Evolutionary conservation across 805 yeast genomes (phyloP), one percentile per base, ranked within the genome.

Genomic region (Lipomyces mesembrius): DNA sequence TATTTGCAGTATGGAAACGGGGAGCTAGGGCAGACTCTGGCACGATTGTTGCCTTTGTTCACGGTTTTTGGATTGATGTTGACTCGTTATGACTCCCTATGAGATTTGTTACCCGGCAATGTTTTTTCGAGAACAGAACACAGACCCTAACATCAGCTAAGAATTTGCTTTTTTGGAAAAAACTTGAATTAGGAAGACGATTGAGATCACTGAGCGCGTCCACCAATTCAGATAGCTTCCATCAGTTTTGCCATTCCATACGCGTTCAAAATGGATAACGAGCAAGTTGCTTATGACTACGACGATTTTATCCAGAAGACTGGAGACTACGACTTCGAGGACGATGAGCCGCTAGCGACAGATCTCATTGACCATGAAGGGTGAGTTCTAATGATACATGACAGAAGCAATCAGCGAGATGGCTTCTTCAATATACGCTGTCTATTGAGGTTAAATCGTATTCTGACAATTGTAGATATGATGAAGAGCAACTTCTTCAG

Each of bases 401-500:
- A 32, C 22, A 46, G 20, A 43, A 20, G 58, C 35, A n/a, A 35
- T 11, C 59, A 9, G 49, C 22, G 49, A 43, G 25, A 43, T 17
- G 20, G 49, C 49, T 17, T 43, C 8, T 20, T 6, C 11, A 1
- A 2, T 54, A 54, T 7, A 17, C 43, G 32, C 11, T 8, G 22
- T 17, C 22, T n/a, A 43, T 17, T 43, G 22, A 43, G 11, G 8
- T 17, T 12, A 17, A n/a, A 43, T 43, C 20, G 49, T 6, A n/a
- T 43, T 17, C 49, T 43, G 49, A 43, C 49, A 43, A 43, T 39
- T 37, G 2, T 35, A 66, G 73, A 27, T 76, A 75, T 60, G 78
- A 76, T 58, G 79, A 77, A 65, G 75, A 75, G 53, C 77, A 75
- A 68, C 71, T 76, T 39, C 68, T 67, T 14, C 71, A 72, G 57